These are phyloP conservation scores for Aspergillus neoniger DNA, from an alignment of 2,329 filamentous ascomycete species.

Conservation along the genomic window DNA sequence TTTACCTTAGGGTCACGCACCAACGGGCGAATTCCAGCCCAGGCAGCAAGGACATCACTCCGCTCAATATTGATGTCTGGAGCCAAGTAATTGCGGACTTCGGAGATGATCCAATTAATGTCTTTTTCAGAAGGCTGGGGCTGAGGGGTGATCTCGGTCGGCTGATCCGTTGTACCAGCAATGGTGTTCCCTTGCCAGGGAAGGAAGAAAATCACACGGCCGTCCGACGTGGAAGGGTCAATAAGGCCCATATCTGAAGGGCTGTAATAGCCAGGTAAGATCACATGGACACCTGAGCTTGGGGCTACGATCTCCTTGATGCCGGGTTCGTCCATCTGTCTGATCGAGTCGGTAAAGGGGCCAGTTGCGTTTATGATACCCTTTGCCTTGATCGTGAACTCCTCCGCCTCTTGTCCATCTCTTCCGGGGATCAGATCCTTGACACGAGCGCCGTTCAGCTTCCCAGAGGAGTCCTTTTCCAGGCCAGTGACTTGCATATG, in stretches of 20 bases:
- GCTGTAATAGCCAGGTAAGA: constrained; percentile 83
- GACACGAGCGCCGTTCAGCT: constrained; percentile 70
- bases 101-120: constrained; percentile 83
- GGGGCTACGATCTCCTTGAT: constrained; percentile 80
- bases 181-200: constrained; percentile 94
- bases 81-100: constrained; percentile 78
- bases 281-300: constrained; percentile 81
- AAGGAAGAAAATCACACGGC: constrained; percentile 88
- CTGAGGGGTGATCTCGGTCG: constrained; percentile 70
- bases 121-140: constrained; percentile 79
- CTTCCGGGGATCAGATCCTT: constrained; percentile 69
- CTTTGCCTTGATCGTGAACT: constrained; percentile 73
- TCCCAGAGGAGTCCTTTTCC: constrained; percentile 72
- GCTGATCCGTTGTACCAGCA: constrained; percentile 81
- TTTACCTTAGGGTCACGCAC: constrained; percentile 83
- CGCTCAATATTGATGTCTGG: constrained; percentile 83
- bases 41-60: constrained; percentile 84
- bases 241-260: constrained; percentile 85
- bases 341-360: constrained; percentile 81
- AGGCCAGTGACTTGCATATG: constrained; percentile 78
- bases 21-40: constrained; percentile 83
- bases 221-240: constrained; percentile 82
- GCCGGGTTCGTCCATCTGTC: constrained; percentile 76
- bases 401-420: constrained; percentile 62
- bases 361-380: constrained; percentile 88